phyloP scores from a whole-genome alignment of 139 green algal species.

The Coelastrella sp. region DNA sequence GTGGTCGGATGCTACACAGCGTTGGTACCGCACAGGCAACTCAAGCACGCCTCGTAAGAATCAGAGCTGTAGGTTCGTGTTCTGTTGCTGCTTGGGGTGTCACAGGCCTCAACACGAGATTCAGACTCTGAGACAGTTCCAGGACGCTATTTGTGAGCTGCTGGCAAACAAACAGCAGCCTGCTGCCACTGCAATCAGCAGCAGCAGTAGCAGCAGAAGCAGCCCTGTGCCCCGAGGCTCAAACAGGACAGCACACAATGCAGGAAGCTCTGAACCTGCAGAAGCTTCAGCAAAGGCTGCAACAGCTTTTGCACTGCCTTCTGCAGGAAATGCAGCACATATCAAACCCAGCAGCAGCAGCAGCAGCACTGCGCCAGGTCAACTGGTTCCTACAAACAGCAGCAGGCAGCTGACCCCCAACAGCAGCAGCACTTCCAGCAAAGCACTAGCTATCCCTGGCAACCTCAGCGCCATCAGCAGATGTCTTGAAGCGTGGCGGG shows the following conservation, averaged over 20 bases:
- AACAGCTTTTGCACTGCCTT: not conserved
- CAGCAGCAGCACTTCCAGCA: not conserved
- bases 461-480: constrained; percentile 7
- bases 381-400: not conserved
- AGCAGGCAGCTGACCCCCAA: not conserved
- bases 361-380: not conserved
- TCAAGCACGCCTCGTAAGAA: not conserved
- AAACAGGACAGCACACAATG: not conserved
- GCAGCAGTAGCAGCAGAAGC: constrained; percentile 23
- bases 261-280: too few species aligned
- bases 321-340: not conserved
- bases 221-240: not conserved
- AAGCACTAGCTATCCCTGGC: not conserved
- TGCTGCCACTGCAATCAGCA: not conserved
- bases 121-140: constrained; percentile 72
- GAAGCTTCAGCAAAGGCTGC: not conserved
- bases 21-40: too few species aligned
- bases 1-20: too few species aligned
- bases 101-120: constrained; percentile 65
- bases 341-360: constrained; percentile 31
- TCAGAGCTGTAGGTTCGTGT: not conserved
- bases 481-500: constrained; percentile 36
- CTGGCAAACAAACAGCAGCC: not conserved
- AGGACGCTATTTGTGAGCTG: constrained; percentile 44
- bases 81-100: not conserved